Evolutionary conservation across 331 rosid species (phyloP), one percentile per base, ranked within the genome.

Genomic region (Phaseolus coccineus): DNA sequence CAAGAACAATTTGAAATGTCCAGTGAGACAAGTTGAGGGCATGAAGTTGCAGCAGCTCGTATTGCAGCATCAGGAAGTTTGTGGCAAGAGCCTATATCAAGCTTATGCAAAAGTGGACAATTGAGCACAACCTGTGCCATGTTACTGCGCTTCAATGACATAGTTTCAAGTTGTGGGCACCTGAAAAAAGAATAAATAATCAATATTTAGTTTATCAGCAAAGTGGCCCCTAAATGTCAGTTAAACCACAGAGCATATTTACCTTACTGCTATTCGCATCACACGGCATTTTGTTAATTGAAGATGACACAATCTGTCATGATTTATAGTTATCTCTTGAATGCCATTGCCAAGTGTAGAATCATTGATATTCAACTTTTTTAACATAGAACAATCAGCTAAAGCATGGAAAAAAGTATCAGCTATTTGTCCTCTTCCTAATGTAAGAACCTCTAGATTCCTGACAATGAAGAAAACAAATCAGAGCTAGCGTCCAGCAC

Each of bases 41-140:
- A 96, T 15, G 99, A 93, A 47, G 83, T 91, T 19, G 97, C 98
- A 25, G 98, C 99, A 28, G 96, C 88, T 19, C 99, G 96, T 83
- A 96, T 90, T 10, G 96, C 97, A 76, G 95, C 97, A 86, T 96
- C 99, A 48, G 98, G 93, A 79, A 96, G 99, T 87, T 96, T 96
- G 86, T 93, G 98, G 86, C 99, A 96, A 73, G 99, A 86, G 70
- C 95, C 91, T 56, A 93, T 89, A 84, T 96, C 98, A 80, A 96
- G 90, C 59, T 90, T 91, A 19, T 4, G 93, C 91, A 96, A 73
- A 66, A 93, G 91, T 80, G 98, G 98, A 86, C 99, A 91, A 84
- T 85, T 93, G 39, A 96, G 95, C 70, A 89, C 90, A 58, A 94
- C 97, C 61, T 96, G 98, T n/a, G 98, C 98, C 99, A 96, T 96